Base-by-base conservation (phyloP, 2,329 filamentous ascomycete species). In the Cercospora zeae-maydis region DNA sequence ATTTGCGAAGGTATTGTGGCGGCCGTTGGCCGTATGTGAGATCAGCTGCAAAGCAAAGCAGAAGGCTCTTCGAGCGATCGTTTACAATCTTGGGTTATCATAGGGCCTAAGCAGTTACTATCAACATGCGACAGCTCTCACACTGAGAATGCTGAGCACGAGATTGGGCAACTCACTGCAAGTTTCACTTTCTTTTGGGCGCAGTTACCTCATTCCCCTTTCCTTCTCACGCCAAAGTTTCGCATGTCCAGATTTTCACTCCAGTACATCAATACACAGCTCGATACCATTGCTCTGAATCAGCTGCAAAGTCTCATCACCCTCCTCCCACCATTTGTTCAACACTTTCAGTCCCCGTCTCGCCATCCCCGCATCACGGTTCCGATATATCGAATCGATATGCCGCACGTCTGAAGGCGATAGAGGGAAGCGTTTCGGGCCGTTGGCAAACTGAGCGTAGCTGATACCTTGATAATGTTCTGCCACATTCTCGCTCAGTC, bases 361-460 rank as follows among this genome's bases (percentile, higher is more conserved):
- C 24, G 75, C 75, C 34, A 69, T 11, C 2, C 69, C 72, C 10
- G 74, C 70, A 66, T 75, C 75, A 8, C 75, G 71, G 73, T 76
- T 77, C 9, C 75, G 72, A 67, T 77, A 77, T 37, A 77, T 74
- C 6, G 69, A 73, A 58, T 76, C 74, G 55, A 71, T 68, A 24
- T 67, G 59, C n/a, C 70, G 54, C 54, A 72, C 71, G 42, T 72
- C 70, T 27, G 52, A 31, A 13, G 70, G 69, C 10, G 64, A 67
- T 10, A 67, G 30, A 24, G 71, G 27, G 58, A 66, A 71, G 6
- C 70, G 65, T 53, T 66, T 67, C 24, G 62, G 58, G 8, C 54
- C 56, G 16, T 51, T 51, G n/a, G 65, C 31, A 52, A 71, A 76
- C 14, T 61, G 42, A 2, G 63, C 66, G 34, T 74, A 75, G 21